Conservation (phyloP, 2,329 filamentous ascomycete species). For the Phaeosphaeria sp. region DNA sequence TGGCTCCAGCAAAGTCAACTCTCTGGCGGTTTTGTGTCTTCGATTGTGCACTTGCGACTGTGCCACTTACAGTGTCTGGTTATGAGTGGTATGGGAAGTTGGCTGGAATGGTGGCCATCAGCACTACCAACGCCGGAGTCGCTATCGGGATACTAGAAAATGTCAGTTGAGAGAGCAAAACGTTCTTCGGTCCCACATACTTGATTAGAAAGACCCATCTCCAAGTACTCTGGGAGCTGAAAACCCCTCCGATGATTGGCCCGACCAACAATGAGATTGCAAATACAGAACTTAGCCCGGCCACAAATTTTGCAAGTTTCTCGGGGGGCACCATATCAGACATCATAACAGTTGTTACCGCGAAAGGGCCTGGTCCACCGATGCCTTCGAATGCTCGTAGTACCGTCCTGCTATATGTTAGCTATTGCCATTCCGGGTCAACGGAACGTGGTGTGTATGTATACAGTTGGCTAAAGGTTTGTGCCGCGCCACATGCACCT, state of each 20-base stretch:
- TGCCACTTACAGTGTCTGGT: not conserved
- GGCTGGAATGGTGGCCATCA: not conserved
- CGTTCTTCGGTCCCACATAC: not conserved
- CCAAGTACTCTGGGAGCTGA: constrained; percentile 11
- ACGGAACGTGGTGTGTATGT: too few species aligned
- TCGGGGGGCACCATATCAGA: not conserved
- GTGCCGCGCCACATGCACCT: too few species aligned
- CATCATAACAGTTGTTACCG: not conserved
- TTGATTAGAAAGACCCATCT: constrained; percentile 24
- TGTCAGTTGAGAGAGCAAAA: not conserved
- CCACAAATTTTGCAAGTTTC: not conserved
- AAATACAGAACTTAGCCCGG: constrained; percentile 1
- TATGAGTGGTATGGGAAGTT: not conserved
- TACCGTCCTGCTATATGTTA: too few species aligned
- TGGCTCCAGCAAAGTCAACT: constrained; percentile 11
- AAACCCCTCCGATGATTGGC: constrained; percentile 14
- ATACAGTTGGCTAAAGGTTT: too few species aligned
- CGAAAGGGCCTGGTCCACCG: not conserved
- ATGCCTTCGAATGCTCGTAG: not conserved
- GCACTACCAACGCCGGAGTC: constrained; percentile 1
- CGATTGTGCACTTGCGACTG: not conserved
- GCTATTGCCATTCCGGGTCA: too few species aligned
- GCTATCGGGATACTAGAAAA: constrained; percentile 2
- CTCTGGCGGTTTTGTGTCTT: not conserved
- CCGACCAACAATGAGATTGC: constrained; percentile 31